Conservation (phyloP, 208 protist species). For the Crithidia fasciculata region DNA sequence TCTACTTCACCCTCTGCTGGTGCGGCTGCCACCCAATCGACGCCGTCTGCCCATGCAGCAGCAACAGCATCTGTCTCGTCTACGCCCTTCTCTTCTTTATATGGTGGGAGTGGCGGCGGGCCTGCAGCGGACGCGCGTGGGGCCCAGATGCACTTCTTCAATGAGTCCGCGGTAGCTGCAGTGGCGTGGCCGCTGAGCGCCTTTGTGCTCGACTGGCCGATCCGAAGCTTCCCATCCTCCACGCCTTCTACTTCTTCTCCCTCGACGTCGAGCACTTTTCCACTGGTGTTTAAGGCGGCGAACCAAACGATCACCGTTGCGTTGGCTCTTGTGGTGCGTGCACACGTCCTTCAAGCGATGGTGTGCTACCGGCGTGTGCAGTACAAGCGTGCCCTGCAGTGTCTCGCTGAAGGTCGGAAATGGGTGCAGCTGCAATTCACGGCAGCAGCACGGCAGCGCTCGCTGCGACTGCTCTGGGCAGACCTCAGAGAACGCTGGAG, state of each 20-base stretch:
- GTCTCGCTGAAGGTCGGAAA: constrained; percentile 30
- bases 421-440: constrained; percentile 31
- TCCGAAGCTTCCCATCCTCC: neutral
- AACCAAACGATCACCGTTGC: constrained; percentile 40
- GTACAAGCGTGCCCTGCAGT: constrained; percentile 41
- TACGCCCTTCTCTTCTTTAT: neutral
- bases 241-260: neutral
- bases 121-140: neutral
- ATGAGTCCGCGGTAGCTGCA: constrained; percentile 24
- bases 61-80: neutral
- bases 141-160: constrained; percentile 35
- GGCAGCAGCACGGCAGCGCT: constrained; percentile 14
- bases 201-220: constrained; percentile 29
- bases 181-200: constrained; percentile 32
- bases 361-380: constrained; percentile 33
- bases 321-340: constrained; percentile 49
- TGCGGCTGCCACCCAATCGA: too few relatives aligned
- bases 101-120: neutral
- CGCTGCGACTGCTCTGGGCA: constrained; percentile 29
- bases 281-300: constrained; percentile 13
- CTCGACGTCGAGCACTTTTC: neutral
- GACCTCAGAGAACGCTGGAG: constrained; percentile 27
- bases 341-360: constrained; percentile 43
- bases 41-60: neutral
- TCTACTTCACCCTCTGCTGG: too few relatives aligned